Evolutionary conservation across 2,329 filamentous ascomycete genomes (phyloP).

Genomic region (Cladosporium sp.): DNA sequence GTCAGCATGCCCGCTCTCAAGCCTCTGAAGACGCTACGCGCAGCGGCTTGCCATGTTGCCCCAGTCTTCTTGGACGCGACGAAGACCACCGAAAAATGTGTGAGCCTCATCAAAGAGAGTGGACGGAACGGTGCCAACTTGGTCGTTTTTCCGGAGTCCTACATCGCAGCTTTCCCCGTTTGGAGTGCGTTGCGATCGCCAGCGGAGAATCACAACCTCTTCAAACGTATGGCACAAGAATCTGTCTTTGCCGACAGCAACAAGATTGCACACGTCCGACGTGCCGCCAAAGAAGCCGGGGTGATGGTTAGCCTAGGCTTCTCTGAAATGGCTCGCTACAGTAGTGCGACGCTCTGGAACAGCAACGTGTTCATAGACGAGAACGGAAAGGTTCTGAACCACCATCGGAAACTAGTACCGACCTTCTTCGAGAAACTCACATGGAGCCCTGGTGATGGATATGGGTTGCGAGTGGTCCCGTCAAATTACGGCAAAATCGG

Average conservation of each 20-base stretch:
- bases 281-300: conserved; percentile 32
- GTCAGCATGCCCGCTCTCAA: too few relatives aligned
- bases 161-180: conserved; percentile 38
- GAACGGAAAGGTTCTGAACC: conserved; percentile 42
- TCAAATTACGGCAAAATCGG: conserved; percentile 44
- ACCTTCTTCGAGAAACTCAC: conserved; percentile 54
- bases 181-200: conserved; percentile 45
- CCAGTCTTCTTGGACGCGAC: conserved; percentile 45
- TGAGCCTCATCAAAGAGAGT: conserved; percentile 41
- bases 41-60: conserved; percentile 26
- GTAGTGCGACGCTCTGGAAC: conserved; percentile 46
- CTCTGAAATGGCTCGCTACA: conserved; percentile 41
- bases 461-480: conserved; percentile 43
- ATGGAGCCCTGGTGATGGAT: conserved; percentile 48
- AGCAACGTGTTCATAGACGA: conserved; percentile 44
- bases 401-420: conserved; percentile 50
- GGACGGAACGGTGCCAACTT: conserved; percentile 41
- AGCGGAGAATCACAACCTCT: conserved; percentile 46
- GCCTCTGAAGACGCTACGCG: too few relatives aligned
- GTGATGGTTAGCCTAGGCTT: conserved; percentile 46
- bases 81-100: conserved; percentile 42
- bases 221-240: conserved; percentile 40
- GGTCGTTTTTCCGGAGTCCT: conserved; percentile 50
- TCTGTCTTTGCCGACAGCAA: conserved; percentile 42
- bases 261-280: conserved; percentile 39